Conservation (phyloP, 108 stramenopile genomes). For the Asterionellopsis glacialis region DNA sequence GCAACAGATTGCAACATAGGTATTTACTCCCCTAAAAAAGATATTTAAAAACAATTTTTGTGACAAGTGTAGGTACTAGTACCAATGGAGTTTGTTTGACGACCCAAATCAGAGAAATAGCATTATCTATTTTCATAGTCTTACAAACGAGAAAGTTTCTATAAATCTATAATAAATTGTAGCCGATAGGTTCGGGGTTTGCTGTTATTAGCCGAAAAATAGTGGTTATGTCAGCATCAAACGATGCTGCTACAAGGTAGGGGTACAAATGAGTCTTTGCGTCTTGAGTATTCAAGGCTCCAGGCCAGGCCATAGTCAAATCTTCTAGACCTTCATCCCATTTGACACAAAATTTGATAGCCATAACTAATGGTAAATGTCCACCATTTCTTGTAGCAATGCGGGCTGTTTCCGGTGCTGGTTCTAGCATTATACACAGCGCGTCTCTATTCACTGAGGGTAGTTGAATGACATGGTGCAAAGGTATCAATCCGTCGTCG, state of each 20-base stretch:
- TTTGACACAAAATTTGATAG: slow-evolving; percentile 1
- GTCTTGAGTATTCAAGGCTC: slow-evolving; percentile 17
- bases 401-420: neutral
- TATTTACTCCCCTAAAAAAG: neutral
- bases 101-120: too few relatives aligned
- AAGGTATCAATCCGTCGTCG: slow-evolving; percentile 13
- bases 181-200: neutral
- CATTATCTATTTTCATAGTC: too few relatives aligned
- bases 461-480: slow-evolving; percentile 24
- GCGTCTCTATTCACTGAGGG: slow-evolving; percentile 8
- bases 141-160: too few relatives aligned
- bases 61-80: too few relatives aligned
- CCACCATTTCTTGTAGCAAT: slow-evolving; percentile 2
- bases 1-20: slow-evolving; percentile 52
- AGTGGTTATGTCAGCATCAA: neutral
- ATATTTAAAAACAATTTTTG: too few relatives aligned
- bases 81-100: too few relatives aligned
- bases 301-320: slow-evolving; percentile 15
- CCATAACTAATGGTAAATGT: slow-evolving; percentile 5
- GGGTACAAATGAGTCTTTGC: slow-evolving; percentile 13
- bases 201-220: neutral
- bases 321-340: slow-evolving; percentile 12
- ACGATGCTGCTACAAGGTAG: slow-evolving; percentile 13
- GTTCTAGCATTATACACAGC: slow-evolving; percentile 12
- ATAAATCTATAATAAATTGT: too few relatives aligned